Percentiles rank a stretch among this genome's conserved stretches.
These are phyloP conservation scores for Colletotrichum australisinense DNA, from an alignment of 2,329 filamentous ascomycete species.

Conservation along the genomic window DNA sequence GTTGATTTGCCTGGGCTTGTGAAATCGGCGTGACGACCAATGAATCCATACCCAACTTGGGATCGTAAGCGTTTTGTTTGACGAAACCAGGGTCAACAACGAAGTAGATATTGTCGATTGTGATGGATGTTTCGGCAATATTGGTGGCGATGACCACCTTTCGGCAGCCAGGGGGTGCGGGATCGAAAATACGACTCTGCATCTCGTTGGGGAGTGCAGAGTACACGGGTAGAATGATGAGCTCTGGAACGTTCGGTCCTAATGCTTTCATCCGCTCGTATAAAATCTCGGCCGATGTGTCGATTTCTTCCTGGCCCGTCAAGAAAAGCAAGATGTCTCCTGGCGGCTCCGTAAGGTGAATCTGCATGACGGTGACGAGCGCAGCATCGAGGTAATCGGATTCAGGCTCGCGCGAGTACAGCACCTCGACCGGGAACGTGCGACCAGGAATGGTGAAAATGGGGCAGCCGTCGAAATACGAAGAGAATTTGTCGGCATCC, in stretches of 20 bases:
- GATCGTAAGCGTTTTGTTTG: constrained; percentile 97
- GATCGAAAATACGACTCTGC: constrained; percentile 94
- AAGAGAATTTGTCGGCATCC: constrained; percentile 96
- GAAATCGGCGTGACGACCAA: constrained; percentile 96
- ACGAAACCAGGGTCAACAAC: constrained; percentile 98
- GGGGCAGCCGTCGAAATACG: constrained; percentile 94
- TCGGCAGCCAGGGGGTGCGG: constrained; percentile 83
- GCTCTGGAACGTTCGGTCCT: constrained; percentile 88
- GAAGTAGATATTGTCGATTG: constrained; percentile 97
- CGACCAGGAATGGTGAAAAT: constrained; percentile 97
- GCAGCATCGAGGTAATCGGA: constrained; percentile 95
- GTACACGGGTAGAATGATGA: constrained; percentile 96
- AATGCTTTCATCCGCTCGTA: constrained; percentile 97
- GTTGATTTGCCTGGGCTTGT: constrained; percentile 94
- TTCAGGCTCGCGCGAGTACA: constrained; percentile 95
- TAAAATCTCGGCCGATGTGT: constrained; percentile 91
- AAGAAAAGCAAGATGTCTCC: constrained; percentile 98
- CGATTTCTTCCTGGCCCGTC: constrained; percentile 97
- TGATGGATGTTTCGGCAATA: constrained; percentile 97
- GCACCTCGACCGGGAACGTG: constrained; percentile 94
- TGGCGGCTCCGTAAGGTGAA: constrained; percentile 90
- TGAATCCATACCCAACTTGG: constrained; percentile 97
- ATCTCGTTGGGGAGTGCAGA: constrained; percentile 93
- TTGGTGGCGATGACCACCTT: constrained; percentile 99
- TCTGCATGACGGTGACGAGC: constrained; percentile 97